Base-by-base conservation (phyloP, 2,329 filamentous ascomycete species). In the Clonostachys solani region DNA sequence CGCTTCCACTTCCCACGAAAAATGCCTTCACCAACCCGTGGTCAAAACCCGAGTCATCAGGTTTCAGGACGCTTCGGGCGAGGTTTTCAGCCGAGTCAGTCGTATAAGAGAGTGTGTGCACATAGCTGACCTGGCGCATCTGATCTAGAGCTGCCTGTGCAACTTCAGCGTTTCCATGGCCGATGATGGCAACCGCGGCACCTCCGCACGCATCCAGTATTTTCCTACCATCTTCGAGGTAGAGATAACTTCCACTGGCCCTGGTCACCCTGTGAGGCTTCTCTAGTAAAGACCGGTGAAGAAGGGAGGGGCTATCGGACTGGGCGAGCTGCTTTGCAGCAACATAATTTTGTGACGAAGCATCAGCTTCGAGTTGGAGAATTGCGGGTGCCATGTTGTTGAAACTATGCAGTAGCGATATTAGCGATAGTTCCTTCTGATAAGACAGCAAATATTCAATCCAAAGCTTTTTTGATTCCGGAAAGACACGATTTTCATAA, bases 181-280 rank as follows among this genome's bases (percentile, higher is more conserved):
- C 84, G 8, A 88, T 60, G 60, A 80, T 83, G 12, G 80, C 73
- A 6, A 89, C 85, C 7, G 81, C 82, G 1, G 66, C 62, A 5
- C 66, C 66, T 33, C 62, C 57, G 40, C 59, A 63, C 8, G 63
- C 65, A 42, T 68, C 66, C 15, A 69, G 51, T 17, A 67, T 58
- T 3, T 48, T 53, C 5, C 50, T 47, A 5, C 66, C 70, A 33
- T 65, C 58, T 9, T 59, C 50, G 5, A 69, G 61, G 2, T 55
- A 55, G 4, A 72, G 56, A 19, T 66, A 62, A 6, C 63, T 56
- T 0, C 71, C 71, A 0, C 60, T 57, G 1, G 72, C 79, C 0
- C 66, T 71, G 12, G 70, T 59, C 6, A 78, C 77, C 42, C 49
- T 45, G 7, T 54, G 53, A 0, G 65, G 65, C 0, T 53, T 48